Base-by-base conservation (phyloP, 805 yeast species). In the Cyberlindnera petersonii region DNA sequence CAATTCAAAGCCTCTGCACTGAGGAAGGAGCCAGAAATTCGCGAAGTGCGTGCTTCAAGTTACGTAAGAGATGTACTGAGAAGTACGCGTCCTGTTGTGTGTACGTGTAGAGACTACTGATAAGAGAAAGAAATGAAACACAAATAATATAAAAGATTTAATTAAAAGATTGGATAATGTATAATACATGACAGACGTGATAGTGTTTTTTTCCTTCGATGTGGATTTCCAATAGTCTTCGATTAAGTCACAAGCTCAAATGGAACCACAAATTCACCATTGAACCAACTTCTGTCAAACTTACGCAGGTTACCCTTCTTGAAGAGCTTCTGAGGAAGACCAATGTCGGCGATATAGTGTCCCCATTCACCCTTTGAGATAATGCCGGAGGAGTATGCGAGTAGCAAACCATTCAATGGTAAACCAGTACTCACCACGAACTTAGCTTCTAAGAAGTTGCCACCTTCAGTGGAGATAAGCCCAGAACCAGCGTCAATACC, bases 401-500 rank as follows among this genome's bases (percentile, higher is more conserved):
- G 76, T 13, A 74, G 53, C 19, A 82, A 51, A 0, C 88, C 83
- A 16, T 75, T 71, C 32, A 84, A 59, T 3, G 95, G 94, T 46
- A 87, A 63, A 2, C 93, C 95, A 51, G 80, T 63, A 24, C 89
- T 79, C 4, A 81, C 72, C 26, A 86, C 71, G 63, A 79, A 78
- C 42, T 71, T 72, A 40, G 83, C 65, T 10, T 65, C 60, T 9
- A 81, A 53, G 6, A 63, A 57, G 10, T 64, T 39, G n/a, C 56
- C 53, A 26, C 57, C 65, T 18, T 55, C 40, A n/a, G 45, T 55
- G 10, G 40, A 24, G 16, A 55, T 51, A 15, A 55, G 37, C 7
- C 96, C 97, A 1, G 94, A 76, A 5, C 93, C 86, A 7, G 88
- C 81, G 53, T 86, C 95, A 28, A 82, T 65, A 5, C 96, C 96